phyloP scores from a whole-genome alignment of 129 eudicot genomes.

The Saussurea involucrata region DNA sequence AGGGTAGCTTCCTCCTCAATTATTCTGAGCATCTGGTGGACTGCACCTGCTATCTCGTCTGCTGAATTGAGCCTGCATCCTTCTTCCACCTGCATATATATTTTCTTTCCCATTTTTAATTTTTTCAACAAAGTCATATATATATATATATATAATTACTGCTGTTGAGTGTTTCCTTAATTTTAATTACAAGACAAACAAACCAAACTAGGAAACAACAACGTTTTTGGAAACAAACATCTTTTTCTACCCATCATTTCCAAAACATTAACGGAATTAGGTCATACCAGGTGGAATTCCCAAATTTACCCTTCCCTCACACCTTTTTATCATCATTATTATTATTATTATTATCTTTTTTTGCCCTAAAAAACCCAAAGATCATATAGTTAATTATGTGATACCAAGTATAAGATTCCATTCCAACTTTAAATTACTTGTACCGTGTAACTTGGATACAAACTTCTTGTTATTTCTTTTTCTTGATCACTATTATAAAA shows the following conservation, averaged over 20 bases:
- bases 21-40: slow-evolving; percentile 94
- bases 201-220: slow-evolving; percentile 21
- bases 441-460: neutral
- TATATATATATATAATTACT: neutral
- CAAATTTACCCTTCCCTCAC: slow-evolving; percentile 23
- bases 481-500: slow-evolving; percentile 19
- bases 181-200: slow-evolving; percentile 7
- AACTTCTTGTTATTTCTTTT: slow-evolving; percentile 9
- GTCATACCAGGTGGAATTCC: slow-evolving; percentile 27
- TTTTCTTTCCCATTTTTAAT: neutral
- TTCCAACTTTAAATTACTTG: neutral
- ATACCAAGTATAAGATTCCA: neutral
- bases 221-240: slow-evolving; percentile 33
- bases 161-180: slow-evolving; percentile 17
- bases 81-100: slow-evolving; percentile 76
- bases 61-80: slow-evolving; percentile 88
- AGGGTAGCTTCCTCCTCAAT: slow-evolving; percentile 76
- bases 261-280: slow-evolving; percentile 29
- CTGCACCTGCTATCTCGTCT: slow-evolving; percentile 91
- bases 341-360: neutral
- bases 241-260: slow-evolving; percentile 40
- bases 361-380: neutral
- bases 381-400: neutral
- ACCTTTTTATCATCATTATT: neutral
- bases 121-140: neutral